A percentile compares a stretch with the other conserved stretches of the same genome.
These are phyloP conservation scores for Rhizopogon sp. DNA, from an alignment of 768 basidiomycete species.

Conservation along the genomic window DNA sequence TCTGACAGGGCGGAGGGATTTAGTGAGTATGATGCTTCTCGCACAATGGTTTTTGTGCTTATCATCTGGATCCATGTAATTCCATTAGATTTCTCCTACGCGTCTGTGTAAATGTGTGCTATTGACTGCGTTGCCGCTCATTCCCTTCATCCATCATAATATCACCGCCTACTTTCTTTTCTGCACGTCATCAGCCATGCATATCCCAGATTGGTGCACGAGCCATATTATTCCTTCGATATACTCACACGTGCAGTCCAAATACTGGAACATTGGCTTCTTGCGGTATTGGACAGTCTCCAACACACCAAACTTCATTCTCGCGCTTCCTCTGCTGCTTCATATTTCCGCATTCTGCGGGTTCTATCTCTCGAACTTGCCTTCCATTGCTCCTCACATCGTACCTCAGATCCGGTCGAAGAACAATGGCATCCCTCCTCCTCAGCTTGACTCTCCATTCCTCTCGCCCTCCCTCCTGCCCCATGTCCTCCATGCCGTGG, in stretches of 20 bases:
- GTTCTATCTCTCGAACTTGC: constrained; percentile 17
- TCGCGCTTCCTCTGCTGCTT: constrained; percentile 67
- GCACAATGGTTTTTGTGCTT: background rate
- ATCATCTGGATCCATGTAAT: background rate
- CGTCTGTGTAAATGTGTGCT: constrained; percentile 32
- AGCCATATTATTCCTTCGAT: constrained; percentile 51
- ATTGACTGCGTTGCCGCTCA: constrained; percentile 42
- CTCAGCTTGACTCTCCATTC: constrained; percentile 25
- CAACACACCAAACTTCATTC: constrained; percentile 86
- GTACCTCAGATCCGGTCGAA: constrained; percentile 1
- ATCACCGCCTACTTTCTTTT: constrained; percentile 59
- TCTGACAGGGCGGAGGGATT: constrained; percentile 30
- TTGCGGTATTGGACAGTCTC: constrained; percentile 78
- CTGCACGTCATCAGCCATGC: constrained; percentile 37
- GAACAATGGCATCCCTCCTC: background rate
- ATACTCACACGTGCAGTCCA: constrained; percentile 75
- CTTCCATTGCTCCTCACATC: background rate
- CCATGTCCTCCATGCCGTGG: constrained; percentile 69
- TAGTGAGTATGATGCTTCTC: constrained; percentile 12
- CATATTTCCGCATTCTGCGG: constrained; percentile 34
- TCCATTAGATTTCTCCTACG: constrained; percentile 28
- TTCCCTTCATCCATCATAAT: constrained; percentile 75
- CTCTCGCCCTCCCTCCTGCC: constrained; percentile 47
- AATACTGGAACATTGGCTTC: constrained; percentile 87
- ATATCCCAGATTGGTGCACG: constrained; percentile 59